Evolutionary conservation across 345 rosid genomes (phyloP).

Genomic region (Anacardium occidentale): DNA sequence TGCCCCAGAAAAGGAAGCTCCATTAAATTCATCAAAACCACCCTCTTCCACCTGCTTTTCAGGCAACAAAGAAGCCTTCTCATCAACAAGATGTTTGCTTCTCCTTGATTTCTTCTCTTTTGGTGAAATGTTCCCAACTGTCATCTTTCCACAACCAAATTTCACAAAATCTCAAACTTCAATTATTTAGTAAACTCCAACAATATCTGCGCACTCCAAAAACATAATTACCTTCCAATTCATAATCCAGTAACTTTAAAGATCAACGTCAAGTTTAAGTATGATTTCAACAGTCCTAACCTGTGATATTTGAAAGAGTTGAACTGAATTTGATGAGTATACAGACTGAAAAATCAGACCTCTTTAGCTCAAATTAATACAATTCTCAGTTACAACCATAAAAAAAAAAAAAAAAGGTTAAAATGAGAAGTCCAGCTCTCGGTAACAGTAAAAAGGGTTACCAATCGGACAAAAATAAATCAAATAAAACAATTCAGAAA

Average conservation of each 20-base stretch:
- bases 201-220: not conserved
- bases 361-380: not conserved
- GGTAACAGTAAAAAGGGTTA: not conserved
- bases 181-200: not conserved
- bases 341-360: not conserved
- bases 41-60: constrained; percentile 42
- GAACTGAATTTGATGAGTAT: not conserved
- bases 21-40: constrained; percentile 63
- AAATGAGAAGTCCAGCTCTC: not conserved
- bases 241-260: not conserved
- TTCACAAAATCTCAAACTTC: constrained; percentile 17
- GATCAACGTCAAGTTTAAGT: not conserved
- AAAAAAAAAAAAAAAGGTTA: not conserved
- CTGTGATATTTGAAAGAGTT: constrained; percentile 6
- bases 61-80: constrained; percentile 58
- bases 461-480: constrained; percentile 1
- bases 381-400: not conserved
- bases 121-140: constrained; percentile 37
- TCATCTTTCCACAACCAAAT: constrained; percentile 43
- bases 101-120: constrained; percentile 51
- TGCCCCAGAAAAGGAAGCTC: constrained; percentile 88
- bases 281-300: not conserved
- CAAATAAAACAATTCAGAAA: not conserved
- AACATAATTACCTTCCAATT: constrained; percentile 8
- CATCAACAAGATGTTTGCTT: constrained; percentile 37